A percentile compares a stretch with the other conserved stretches of the same genome.
Evolutionary conservation across 352 stramenopile genomes (phyloP).

Genomic region (Pythium rishiriense): DNA sequence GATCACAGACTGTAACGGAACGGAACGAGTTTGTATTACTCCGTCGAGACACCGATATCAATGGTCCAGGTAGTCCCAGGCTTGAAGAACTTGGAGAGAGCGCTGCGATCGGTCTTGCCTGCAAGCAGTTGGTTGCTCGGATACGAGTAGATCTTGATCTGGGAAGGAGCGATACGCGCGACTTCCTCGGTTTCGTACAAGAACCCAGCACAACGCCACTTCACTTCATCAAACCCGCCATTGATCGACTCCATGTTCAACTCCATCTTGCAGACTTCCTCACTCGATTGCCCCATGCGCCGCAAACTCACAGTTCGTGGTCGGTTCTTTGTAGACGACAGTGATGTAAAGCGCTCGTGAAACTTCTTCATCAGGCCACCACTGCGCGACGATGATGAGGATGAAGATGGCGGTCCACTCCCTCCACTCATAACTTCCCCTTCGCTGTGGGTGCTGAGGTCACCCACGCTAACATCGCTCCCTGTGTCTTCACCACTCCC

Average conservation of each 20-base stretch:
- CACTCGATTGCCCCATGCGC: slow-evolving; percentile 66
- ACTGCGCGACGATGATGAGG: slow-evolving; percentile 17
- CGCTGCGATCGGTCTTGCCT: slow-evolving; percentile 63
- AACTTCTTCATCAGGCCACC: slow-evolving; percentile 82
- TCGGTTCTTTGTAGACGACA: slow-evolving; percentile 54
- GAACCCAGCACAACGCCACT: slow-evolving; percentile 86
- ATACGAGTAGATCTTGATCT: slow-evolving; percentile 80
- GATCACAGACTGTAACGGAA: background rate
- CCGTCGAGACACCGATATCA: slow-evolving; percentile 47
- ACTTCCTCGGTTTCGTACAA: slow-evolving; percentile 85
- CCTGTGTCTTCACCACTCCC: slow-evolving; percentile 41
- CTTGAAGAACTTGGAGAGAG: slow-evolving; percentile 80
- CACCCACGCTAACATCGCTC: slow-evolving; percentile 37
- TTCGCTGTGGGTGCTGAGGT: slow-evolving; percentile 50
- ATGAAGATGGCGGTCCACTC: background rate
- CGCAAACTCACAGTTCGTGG: slow-evolving; percentile 59
- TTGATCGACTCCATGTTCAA: slow-evolving; percentile 81
- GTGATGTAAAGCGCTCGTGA: slow-evolving; percentile 57
- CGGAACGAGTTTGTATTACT: slow-evolving; percentile 20
- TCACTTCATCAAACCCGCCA: slow-evolving; percentile 81
- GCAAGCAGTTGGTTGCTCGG: slow-evolving; percentile 63
- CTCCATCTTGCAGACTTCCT: slow-evolving; percentile 77
- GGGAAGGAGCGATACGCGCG: slow-evolving; percentile 67
- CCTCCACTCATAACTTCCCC: slow-evolving; percentile 27
- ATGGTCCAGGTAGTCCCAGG: slow-evolving; percentile 77